Conservation (phyloP, 2,329 filamentous ascomycete genomes). For the Xylariomycetidae sp. region DNA sequence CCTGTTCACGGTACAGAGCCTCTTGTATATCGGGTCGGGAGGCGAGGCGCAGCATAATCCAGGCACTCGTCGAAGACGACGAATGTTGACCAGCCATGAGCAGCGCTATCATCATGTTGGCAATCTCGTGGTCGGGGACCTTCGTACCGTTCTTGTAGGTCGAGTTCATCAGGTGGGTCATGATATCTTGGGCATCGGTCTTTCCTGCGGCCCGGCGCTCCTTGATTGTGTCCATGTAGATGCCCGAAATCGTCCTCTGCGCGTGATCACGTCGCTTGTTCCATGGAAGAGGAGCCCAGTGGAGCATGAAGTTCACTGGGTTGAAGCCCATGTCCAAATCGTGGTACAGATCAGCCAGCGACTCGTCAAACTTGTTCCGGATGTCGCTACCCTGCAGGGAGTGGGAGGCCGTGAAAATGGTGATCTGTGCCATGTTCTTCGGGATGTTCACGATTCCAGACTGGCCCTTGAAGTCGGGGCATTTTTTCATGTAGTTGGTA, state of each 20-base stretch:
- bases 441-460: constrained; percentile 67
- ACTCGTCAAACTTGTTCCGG: constrained; percentile 71
- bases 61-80: constrained; percentile 75
- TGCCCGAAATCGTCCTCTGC: constrained; percentile 71
- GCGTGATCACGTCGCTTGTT: constrained; percentile 77
- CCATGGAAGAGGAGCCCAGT: constrained; percentile 84
- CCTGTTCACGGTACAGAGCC: constrained; percentile 78
- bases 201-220: constrained; percentile 53
- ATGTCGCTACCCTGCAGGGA: constrained; percentile 81
- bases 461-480: constrained; percentile 59
- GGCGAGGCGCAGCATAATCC: constrained; percentile 79
- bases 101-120: constrained; percentile 90
- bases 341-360: constrained; percentile 77
- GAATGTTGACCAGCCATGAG: constrained; percentile 91
- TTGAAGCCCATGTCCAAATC: constrained; percentile 87
- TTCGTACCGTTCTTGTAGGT: constrained; percentile 75
- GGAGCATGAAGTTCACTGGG: constrained; percentile 83
- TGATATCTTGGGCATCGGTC: constrained; percentile 65
- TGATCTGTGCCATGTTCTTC: constrained; percentile 75
- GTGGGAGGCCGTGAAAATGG: constrained; percentile 83
- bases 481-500: constrained; percentile 63
- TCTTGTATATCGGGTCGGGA: constrained; percentile 71
- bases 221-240: constrained; percentile 77
- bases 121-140: constrained; percentile 78
- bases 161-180: constrained; percentile 83